These are phyloP conservation scores for Blastobotrys serpentis DNA, from an alignment of 1,139 yeast genomes.

Conservation along the genomic window DNA sequence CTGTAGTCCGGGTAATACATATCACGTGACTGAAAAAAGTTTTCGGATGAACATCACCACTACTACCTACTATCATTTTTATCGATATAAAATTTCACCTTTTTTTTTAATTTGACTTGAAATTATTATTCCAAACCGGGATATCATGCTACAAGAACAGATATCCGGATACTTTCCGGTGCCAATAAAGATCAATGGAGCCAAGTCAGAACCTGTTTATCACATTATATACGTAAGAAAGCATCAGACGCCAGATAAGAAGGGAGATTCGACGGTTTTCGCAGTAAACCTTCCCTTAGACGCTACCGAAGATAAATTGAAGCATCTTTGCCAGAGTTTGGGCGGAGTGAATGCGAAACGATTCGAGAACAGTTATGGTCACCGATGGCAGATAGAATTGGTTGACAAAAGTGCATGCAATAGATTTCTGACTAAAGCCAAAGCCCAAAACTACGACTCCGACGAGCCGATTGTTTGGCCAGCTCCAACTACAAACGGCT, in stretches of 20 bases:
- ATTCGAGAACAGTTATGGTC: conserved; percentile 26
- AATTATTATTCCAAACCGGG: neutral
- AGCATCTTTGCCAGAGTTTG: conserved; percentile 57
- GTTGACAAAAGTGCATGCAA: conserved; percentile 73
- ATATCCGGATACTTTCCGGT: conserved; percentile 58
- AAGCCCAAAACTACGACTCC: conserved; percentile 24
- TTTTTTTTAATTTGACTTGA: neutral
- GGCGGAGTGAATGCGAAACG: conserved; percentile 59
- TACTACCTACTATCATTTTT: too few species aligned
- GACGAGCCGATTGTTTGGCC: conserved; percentile 36
- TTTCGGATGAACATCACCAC: too few species aligned
- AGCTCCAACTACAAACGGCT: conserved; percentile 31
- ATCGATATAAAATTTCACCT: neutral
- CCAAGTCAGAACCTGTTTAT: conserved; percentile 21
- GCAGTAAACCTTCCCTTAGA: conserved; percentile 73
- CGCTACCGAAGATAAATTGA: conserved; percentile 53
- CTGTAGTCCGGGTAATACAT: too few species aligned
- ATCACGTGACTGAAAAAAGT: too few species aligned
- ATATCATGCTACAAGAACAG: conserved; percentile 31
- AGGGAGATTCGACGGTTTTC: conserved; percentile 52
- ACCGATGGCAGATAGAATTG: conserved; percentile 64
- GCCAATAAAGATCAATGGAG: conserved; percentile 42
- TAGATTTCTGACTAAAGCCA: conserved; percentile 62
- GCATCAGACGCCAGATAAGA: conserved; percentile 28
- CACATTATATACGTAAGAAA: conserved; percentile 35